Base-by-base conservation (phyloP, 1,284 basidiomycete genomes). In the Cutaneotrichosporon cyanovorans region DNA sequence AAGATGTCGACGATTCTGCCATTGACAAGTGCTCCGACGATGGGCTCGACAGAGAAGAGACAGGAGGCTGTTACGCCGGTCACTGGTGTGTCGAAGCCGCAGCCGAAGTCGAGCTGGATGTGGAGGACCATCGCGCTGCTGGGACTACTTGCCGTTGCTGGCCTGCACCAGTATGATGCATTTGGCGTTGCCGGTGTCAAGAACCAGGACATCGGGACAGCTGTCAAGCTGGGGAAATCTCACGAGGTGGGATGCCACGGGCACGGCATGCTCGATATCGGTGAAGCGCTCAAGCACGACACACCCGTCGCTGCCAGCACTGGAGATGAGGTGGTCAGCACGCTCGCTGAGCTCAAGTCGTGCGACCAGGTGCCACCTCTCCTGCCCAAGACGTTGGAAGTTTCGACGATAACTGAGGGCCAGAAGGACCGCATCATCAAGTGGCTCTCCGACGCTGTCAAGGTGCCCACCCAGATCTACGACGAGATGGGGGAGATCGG, bases 401-500 rank as follows among this genome's bases (percentile, higher is more conserved):
- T 51, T 6, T 53, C 55, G n/a, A 36, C 35, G 1, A 32, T 61
- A 7, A 39, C 61, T 22, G 34, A 47, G 9, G 62, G 60, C 20
- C 23, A 66, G 35, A 61, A 65, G 48, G 55, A 53, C 31, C 45
- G 49, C 28, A 63, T 69, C 43, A 42, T 61, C 20, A 34, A 50
- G 7, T 69, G 66, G 67, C 51, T 67, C 18, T 50, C 53, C 30
- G 65, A 53, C 10, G 65, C 67, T 5, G 64, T 69, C 40, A 58
- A 62, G 48, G 48, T 69, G 28, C 64, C 66, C 4, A 73, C 74
- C 46, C 65, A 72, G 56, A 59, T 60, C 22, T 74, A 61, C 48
- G 72, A 73, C 51, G 65, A 58, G 19, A 69, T 72, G 65, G 66
- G 62, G 4, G 45, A 51, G n/a, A 60, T 72, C 14, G 71, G 65